Evolutionary conservation across 2,329 filamentous ascomycete species (phyloP).

Genomic region (Delphinella strobiligena): DNA sequence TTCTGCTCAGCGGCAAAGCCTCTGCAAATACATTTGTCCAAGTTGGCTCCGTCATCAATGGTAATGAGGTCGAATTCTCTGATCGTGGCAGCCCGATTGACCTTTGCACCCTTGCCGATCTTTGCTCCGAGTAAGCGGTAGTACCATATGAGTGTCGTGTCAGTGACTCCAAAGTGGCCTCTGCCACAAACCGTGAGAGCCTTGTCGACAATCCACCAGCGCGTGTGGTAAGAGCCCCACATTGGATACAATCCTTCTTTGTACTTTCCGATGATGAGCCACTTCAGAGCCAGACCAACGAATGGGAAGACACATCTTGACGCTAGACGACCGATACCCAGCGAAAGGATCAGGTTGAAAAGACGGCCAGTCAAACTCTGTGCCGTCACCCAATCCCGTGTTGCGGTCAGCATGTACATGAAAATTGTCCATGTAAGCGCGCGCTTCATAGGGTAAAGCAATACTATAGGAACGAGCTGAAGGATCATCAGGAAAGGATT

Average conservation of each 20-base stretch:
- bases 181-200: slow-evolving; percentile 36
- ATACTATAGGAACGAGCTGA: slow-evolving; percentile 38
- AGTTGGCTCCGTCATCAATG: slow-evolving; percentile 37
- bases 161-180: slow-evolving; percentile 32
- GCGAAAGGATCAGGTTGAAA: slow-evolving; percentile 35
- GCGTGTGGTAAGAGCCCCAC: slow-evolving; percentile 47
- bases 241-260: slow-evolving; percentile 44
- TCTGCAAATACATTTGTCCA: slow-evolving; percentile 38
- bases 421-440: slow-evolving; percentile 43
- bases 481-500: slow-evolving; percentile 36
- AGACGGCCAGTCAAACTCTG: slow-evolving; percentile 32
- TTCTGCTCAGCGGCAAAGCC: slow-evolving; percentile 46
- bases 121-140: slow-evolving; percentile 41
- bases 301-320: slow-evolving; percentile 32
- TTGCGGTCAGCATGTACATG: slow-evolving; percentile 33
- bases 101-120: slow-evolving; percentile 40
- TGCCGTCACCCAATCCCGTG: slow-evolving; percentile 29
- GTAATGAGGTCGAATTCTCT: slow-evolving; percentile 48
- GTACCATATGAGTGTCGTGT: slow-evolving; percentile 32
- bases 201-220: slow-evolving; percentile 49
- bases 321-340: slow-evolving; percentile 30
- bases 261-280: slow-evolving; percentile 43
- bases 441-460: slow-evolving; percentile 40
- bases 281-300: slow-evolving; percentile 40
- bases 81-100: slow-evolving; percentile 30